A percentile compares a stretch with the other conserved stretches of the same genome.
phyloP scores from a whole-genome alignment of 176 grass and related monocot genomes.

The Musa beccarii region DNA sequence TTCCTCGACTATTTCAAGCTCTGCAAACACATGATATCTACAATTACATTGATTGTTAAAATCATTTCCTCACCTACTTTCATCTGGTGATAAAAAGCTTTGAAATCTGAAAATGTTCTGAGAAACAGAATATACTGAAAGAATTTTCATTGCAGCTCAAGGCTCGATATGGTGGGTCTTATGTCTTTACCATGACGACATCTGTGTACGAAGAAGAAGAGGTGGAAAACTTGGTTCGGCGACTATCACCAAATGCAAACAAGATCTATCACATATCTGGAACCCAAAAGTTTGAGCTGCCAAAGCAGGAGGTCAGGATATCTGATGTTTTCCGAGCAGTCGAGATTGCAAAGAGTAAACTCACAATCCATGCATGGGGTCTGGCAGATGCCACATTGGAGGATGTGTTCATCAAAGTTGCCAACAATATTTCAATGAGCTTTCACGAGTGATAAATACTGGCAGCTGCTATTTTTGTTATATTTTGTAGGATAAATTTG shows the following conservation, averaged over 20 bases:
- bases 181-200: conserved; percentile 62
- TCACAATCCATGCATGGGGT: conserved; percentile 69
- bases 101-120: too few species aligned
- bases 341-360: conserved; percentile 34
- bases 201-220: conserved; percentile 37
- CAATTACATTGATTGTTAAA: too few species aligned
- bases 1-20: too few species aligned
- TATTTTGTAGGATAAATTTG: too few species aligned
- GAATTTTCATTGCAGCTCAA: conserved; percentile 32
- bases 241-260: conserved; percentile 30
- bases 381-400: conserved; percentile 68
- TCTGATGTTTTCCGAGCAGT: conserved; percentile 48
- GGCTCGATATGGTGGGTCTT: conserved; percentile 53
- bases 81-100: too few species aligned
- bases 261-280: conserved; percentile 62
- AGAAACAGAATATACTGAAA: not conserved
- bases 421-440: conserved; percentile 46
- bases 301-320: conserved; percentile 38
- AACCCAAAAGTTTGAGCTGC: conserved; percentile 74
- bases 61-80: too few species aligned
- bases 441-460: conserved; percentile 29
- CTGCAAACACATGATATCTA: too few species aligned
- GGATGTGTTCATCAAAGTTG: conserved; percentile 83
- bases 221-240: conserved; percentile 32
- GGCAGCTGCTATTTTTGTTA: too few species aligned